Conservation (phyloP, 139 green algal species). For the Monoraphidium neglectum region DNA sequence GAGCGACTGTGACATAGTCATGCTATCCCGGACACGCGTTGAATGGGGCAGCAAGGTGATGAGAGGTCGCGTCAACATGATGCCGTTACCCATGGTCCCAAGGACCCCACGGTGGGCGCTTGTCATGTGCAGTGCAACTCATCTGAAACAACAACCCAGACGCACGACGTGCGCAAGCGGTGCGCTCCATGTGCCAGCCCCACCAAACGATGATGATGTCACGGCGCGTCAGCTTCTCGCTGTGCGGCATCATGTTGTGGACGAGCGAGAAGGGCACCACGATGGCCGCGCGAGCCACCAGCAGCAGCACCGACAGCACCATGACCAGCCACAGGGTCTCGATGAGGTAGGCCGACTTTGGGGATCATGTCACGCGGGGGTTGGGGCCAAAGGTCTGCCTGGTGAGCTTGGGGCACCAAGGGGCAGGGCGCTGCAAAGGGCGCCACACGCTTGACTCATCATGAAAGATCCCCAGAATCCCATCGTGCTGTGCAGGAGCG, state of each 20-base stretch:
- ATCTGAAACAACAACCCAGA: neutral
- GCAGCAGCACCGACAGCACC: conserved; percentile 64
- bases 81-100: neutral
- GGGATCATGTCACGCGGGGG: too few relatives aligned
- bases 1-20: neutral
- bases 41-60: neutral
- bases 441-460: neutral
- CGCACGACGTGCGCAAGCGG: neutral
- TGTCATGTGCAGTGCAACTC: neutral
- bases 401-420: neutral
- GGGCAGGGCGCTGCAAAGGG: neutral
- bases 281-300: conserved; percentile 51
- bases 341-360: conserved; percentile 45
- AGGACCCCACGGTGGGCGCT: too few relatives aligned
- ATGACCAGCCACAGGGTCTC: conserved; percentile 68
- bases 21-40: neutral
- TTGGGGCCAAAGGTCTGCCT: too few relatives aligned
- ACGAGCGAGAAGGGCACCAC: conserved; percentile 51
- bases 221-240: conserved; percentile 27
- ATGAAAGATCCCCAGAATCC: neutral
- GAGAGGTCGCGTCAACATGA: neutral
- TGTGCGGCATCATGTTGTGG: conserved; percentile 23
- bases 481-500: too few relatives aligned
- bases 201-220: conserved; percentile 57
- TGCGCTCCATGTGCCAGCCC: conserved; percentile 46